These are phyloP conservation scores for Trypanosoma avium DNA, from an alignment of 208 protist species.

Conservation along the genomic window DNA sequence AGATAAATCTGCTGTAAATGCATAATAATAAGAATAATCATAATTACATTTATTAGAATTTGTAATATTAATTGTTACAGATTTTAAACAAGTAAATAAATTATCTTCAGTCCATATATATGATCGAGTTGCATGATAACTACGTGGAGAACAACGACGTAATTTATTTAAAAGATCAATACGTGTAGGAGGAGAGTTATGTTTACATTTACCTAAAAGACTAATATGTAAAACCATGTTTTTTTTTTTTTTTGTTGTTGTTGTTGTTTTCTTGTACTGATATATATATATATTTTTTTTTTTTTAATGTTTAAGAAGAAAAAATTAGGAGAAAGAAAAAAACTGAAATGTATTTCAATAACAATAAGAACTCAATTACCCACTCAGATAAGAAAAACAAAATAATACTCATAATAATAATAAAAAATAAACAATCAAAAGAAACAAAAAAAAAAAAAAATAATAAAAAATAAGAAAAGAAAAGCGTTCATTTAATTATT, in stretches of 20 bases:
- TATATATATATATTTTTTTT: too few relatives aligned
- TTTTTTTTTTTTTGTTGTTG: not conserved
- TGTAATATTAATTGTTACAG: not conserved
- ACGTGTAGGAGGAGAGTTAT: constrained; percentile 16
- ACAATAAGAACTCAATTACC: not conserved
- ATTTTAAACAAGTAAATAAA: constrained; percentile 20
- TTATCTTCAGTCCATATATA: constrained; percentile 33
- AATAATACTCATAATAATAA: not conserved
- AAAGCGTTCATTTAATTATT: constrained; percentile 1
- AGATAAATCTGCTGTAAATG: constrained; percentile 20
- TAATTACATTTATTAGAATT: not conserved
- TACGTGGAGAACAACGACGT: constrained; percentile 16
- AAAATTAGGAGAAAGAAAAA: too few relatives aligned
- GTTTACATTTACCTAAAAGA: constrained; percentile 22
- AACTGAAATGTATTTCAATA: too few relatives aligned
- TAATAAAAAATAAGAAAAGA: constrained; percentile 5
- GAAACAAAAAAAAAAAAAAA: not conserved
- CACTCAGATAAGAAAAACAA: not conserved
- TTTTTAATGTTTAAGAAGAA: too few relatives aligned
- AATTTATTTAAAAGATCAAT: constrained; percentile 10
- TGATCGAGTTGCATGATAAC: constrained; percentile 27
- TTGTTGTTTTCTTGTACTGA: too few relatives aligned
- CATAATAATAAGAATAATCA: constrained; percentile 17
- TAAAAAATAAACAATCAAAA: not conserved
- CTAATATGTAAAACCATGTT: constrained; percentile 19